Evolutionary conservation across 768 basidiomycete species (phyloP).

Genomic region (Trametes villosa): DNA sequence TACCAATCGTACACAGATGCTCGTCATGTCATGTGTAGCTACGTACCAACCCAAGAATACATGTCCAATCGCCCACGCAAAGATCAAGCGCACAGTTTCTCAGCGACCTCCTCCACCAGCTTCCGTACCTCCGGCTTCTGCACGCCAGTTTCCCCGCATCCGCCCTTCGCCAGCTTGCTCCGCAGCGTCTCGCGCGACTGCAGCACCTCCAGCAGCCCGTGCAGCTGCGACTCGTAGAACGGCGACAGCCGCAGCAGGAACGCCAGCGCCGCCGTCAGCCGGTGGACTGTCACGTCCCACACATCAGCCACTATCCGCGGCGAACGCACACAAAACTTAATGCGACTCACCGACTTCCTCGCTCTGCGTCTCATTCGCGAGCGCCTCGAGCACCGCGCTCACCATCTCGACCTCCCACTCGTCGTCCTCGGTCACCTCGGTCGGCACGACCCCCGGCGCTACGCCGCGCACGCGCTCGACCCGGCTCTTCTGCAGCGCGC

Average conservation of each 20-base stretch:
- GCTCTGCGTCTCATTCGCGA: conserved; percentile 68
- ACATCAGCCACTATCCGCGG: background rate
- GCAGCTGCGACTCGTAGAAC: conserved; percentile 56
- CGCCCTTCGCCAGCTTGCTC: conserved; percentile 58
- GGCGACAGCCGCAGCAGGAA: conserved; percentile 80
- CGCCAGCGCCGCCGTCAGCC: conserved; percentile 77
- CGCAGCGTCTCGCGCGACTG: conserved; percentile 59
- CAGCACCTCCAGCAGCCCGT: conserved; percentile 70
- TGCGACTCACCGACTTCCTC: conserved; percentile 72
- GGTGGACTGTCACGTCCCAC: conserved; percentile 60
- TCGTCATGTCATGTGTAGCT: too few relatives aligned
- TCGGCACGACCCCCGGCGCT: conserved; percentile 30
- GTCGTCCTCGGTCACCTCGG: conserved; percentile 56
- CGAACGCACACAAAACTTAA: conserved; percentile 1
- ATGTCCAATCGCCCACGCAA: background rate
- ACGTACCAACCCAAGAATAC: background rate
- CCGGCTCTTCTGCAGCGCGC: conserved; percentile 64
- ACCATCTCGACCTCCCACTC: conserved; percentile 89
- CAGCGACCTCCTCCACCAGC: conserved; percentile 67
- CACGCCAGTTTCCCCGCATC: conserved; percentile 54
- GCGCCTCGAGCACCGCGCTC: conserved; percentile 81
- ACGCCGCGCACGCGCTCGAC: conserved; percentile 46
- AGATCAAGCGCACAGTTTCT: conserved; percentile 38
- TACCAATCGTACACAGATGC: too few relatives aligned
- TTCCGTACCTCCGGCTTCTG: conserved; percentile 68